Evolutionary conservation across 139 green algal species (phyloP).

Genomic region (Micromonas commoda): DNA sequence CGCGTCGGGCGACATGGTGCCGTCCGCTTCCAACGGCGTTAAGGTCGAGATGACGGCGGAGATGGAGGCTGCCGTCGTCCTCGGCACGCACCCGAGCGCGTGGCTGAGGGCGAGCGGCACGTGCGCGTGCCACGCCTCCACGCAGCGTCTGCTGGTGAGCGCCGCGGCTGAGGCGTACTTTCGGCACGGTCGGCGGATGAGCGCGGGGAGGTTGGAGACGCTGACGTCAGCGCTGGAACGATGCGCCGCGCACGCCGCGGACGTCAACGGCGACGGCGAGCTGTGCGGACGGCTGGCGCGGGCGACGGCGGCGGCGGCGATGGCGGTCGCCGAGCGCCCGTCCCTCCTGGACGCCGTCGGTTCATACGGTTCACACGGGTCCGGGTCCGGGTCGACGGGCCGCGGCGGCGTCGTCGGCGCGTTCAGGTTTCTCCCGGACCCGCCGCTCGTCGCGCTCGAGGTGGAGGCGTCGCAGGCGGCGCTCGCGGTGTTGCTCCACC

Average conservation of each 20-base stretch:
- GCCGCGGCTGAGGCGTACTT: constrained; percentile 57
- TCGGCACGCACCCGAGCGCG: constrained; percentile 41
- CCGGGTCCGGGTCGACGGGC: too few relatives aligned
- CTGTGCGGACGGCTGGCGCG: too few relatives aligned
- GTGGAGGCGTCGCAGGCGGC: constrained; percentile 75
- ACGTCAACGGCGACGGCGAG: too few relatives aligned
- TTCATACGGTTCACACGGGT: too few relatives aligned
- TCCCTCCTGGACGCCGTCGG: too few relatives aligned
- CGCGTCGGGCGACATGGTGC: constrained; percentile 7
- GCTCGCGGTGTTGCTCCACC: constrained; percentile 65
- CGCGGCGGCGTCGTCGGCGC: neutral
- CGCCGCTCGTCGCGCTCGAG: constrained; percentile 87
- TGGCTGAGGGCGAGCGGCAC: constrained; percentile 69
- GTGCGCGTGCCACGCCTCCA: constrained; percentile 56
- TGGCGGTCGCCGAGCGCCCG: too few relatives aligned
- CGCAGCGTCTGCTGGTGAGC: constrained; percentile 89
- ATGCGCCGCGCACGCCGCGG: too few relatives aligned
- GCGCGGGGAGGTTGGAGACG: neutral
- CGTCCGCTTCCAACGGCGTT: too few relatives aligned
- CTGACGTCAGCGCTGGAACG: too few relatives aligned
- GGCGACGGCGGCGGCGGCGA: too few relatives aligned
- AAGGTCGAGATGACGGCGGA: constrained; percentile 10
- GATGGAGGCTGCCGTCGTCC: constrained; percentile 10
- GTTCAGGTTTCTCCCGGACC: constrained; percentile 59
- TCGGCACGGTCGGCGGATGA: constrained; percentile 41